Base-by-base conservation (phyloP, 2,329 filamentous ascomycete genomes). In the Fusarium praegraminearum region DNA sequence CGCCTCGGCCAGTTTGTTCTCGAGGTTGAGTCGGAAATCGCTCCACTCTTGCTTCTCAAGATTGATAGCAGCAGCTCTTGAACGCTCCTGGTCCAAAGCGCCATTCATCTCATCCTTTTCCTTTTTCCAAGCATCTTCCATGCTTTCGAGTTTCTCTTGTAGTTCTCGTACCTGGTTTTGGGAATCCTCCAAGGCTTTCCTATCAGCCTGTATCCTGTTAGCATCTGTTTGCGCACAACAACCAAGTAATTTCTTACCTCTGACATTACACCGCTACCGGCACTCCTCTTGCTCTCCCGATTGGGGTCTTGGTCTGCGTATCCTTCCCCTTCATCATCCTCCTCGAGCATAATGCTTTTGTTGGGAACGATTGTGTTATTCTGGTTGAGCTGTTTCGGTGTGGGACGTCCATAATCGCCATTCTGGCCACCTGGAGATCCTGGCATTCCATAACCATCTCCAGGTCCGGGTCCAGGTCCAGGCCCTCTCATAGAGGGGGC, bases 351-450 rank as follows among this genome's bases (percentile, higher is more conserved):
- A 1, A 93, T 98, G 75, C 95, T 97, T 82, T 98, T 99, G 78
- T 98, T 98, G 1, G 96, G 96, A 33, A 98, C 92, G 75, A 98
- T 97, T 0, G 94, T 98, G 77, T 97, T 98, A 77, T 92, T 95
- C 77, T 97, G 94, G 49, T 80, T 81, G 71, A 97, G 94, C 38
- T 94, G 94, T 77, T 97, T 97, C 18, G 93, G 91, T 71, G 93
- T 88, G 7, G 94, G 94, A 46, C 93, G 87, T 43, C 91, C 90
- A 69, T 89, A 91, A 54, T 91, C 89, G 73, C 89, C 89, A 47
- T 85, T 85, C 9, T 83, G 83, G 50, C 87, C 67, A 54, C 85
- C 84, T 10, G 89, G 89, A 13, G 89, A 90, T 13, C 86, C 84
- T 64, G 87, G 90, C 47, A 89, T 85, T 40, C 81, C 83, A 67